Evolutionary conservation across 1,284 basidiomycete genomes (phyloP), one percentile per base, ranked within the genome.

Genomic region (Fomitopsis pinicola): DNA sequence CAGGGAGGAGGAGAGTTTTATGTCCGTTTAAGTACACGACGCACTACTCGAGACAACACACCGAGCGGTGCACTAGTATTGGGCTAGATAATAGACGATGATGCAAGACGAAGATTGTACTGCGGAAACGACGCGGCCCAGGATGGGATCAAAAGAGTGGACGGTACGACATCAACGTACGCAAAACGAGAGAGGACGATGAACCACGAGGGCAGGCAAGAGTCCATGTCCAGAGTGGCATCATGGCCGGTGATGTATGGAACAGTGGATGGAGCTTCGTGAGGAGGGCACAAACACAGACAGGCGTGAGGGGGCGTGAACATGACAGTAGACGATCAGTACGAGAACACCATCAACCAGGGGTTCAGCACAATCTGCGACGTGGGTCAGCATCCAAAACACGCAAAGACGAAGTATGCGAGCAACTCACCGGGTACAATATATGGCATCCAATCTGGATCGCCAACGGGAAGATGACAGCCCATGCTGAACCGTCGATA

Each of bases 331-430:
- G 52, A 38, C 22, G 12, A 54, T 78, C 66, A 80, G 69, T 80
- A 80, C 12, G 78, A 79, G 72, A 80, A 80, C 50, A 80, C 76
- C 78, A 80, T 80, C 65, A 80, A 67, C 77, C 78, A 81, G 8
- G 80, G 80, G 74, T 81, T 81, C 62, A 81, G 75, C 28, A 80
- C 75, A 64, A 80, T 77, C 75, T 78, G 63, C n/a, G 50, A 33
- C 33, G 10, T 38, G n/a, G 22, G 42, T 30, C 7, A 40, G 48
- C 48, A 55, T 33, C 52, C 22, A 14, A 14, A 28, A 58, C 14
- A 52, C 14, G 15, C 40, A 40, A 22, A 30, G 57, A 38, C 60
- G 38, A 40, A 12, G 14, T 35, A 54, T 28, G 6, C 15, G 42
- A n/a, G 17, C 14, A 46, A 71, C 74, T 59, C 52, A 77, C 73